These are phyloP conservation scores for Comarum palustre DNA, from an alignment of 306 rosid genomes.

Conservation along the genomic window DNA sequence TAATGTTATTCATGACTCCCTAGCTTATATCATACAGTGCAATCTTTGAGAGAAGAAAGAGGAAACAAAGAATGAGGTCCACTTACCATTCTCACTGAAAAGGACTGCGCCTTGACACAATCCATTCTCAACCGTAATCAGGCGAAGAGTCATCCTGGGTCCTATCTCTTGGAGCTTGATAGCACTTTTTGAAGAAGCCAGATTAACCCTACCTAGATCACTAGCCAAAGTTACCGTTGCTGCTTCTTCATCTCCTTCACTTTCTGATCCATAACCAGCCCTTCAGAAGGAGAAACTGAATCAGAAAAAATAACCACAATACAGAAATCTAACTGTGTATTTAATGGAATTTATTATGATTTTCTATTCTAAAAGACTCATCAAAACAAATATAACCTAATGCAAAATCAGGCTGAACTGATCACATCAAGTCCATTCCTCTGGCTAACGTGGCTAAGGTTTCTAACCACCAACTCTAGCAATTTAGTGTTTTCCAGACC, in stretches of 20 bases:
- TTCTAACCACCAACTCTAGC: neutral
- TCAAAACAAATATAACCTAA: neutral
- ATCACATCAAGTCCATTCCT: neutral
- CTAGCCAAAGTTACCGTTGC: constrained; percentile 73
- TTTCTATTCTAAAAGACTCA: neutral
- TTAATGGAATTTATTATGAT: neutral
- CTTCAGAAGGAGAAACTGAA: constrained; percentile 33
- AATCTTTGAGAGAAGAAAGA: neutral
- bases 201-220: constrained; percentile 76
- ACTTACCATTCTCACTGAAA: constrained; percentile 73
- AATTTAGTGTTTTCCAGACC: neutral
- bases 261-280: constrained; percentile 96
- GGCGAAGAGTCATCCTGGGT: constrained; percentile 92
- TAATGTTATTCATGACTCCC: neutral
- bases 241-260: constrained; percentile 96
- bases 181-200: constrained; percentile 83
- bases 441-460: neutral
- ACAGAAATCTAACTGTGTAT: neutral
- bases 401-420: neutral
- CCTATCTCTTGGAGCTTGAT: constrained; percentile 97
- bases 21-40: neutral
- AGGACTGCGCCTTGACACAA: constrained; percentile 77
- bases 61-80: neutral
- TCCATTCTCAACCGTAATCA: constrained; percentile 79
- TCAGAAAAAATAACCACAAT: neutral